Evolutionary conservation across 2,329 filamentous ascomycete genomes (phyloP).

Genomic region (Penicillium frequentans): DNA sequence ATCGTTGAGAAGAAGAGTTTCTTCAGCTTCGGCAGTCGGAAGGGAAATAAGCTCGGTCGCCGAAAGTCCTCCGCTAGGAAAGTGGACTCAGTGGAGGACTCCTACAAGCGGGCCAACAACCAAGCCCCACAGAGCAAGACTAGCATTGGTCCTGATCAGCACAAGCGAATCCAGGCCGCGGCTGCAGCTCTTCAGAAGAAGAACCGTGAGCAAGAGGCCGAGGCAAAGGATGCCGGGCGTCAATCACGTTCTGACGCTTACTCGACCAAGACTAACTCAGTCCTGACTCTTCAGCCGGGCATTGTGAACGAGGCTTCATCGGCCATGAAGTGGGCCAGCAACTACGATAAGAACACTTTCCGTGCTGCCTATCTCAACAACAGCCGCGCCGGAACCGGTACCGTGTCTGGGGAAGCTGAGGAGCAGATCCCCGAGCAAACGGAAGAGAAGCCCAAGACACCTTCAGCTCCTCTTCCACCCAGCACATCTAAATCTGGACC

Average conservation of each 20-base stretch:
- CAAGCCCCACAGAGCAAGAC: constrained; percentile 68
- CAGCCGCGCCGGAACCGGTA: constrained; percentile 67
- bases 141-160: constrained; percentile 85
- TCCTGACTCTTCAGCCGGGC: constrained; percentile 81
- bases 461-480: constrained; percentile 22
- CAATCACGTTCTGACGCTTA: constrained; percentile 59
- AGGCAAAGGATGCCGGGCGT: constrained; percentile 48
- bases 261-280: constrained; percentile 77
- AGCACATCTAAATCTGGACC: constrained; percentile 31
- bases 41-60: constrained; percentile 59
- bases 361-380: constrained; percentile 83
- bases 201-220: constrained; percentile 60
- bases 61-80: constrained; percentile 71
- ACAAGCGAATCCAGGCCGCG: constrained; percentile 88
- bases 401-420: constrained; percentile 48
- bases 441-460: constrained; percentile 35
- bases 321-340: constrained; percentile 94
- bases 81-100: constrained; percentile 49
- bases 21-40: constrained; percentile 78
- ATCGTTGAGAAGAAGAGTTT: constrained; percentile 95
- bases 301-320: constrained; percentile 85
- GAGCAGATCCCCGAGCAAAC: constrained; percentile 13
- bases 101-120: constrained; percentile 52
- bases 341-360: constrained; percentile 87
- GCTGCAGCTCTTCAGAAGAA: constrained; percentile 78